Percentiles rank a stretch among this genome's conserved stretches.
These are phyloP conservation scores for Butyriboletus loyo DNA, from an alignment of 768 basidiomycete genomes.

Conservation along the genomic window DNA sequence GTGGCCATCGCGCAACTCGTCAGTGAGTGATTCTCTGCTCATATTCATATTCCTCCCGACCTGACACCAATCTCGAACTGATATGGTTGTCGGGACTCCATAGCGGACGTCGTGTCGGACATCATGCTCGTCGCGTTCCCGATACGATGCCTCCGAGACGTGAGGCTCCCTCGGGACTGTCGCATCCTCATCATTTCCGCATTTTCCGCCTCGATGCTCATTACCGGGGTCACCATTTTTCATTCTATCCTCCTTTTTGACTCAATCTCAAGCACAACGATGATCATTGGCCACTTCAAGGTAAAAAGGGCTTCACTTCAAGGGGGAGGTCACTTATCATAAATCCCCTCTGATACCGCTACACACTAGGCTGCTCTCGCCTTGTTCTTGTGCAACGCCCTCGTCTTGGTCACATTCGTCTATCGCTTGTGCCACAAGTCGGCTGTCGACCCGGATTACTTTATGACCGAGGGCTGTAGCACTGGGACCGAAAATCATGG, in stretches of 20 bases:
- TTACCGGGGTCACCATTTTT: conserved; percentile 17
- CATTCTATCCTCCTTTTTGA: conserved; percentile 23
- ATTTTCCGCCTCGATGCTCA: conserved; percentile 25
- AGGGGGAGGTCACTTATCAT: not conserved
- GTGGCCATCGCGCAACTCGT: conserved; percentile 24
- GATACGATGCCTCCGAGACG: conserved; percentile 12
- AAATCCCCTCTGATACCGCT: not conserved
- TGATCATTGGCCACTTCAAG: conserved; percentile 26
- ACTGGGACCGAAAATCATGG: not conserved
- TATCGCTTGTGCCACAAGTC: conserved; percentile 11
- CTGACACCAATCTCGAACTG: not conserved
- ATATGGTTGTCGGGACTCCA: not conserved
- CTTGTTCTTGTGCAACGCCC: conserved; percentile 21
- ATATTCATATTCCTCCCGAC: not conserved
- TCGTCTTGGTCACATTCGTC: conserved; percentile 17
- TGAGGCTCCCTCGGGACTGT: conserved; percentile 12
- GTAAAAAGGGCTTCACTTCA: conserved; percentile 2
- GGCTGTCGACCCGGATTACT: not conserved
- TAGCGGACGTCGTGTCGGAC: conserved; percentile 26
- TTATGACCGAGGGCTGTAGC: not conserved
- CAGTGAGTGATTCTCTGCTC: conserved; percentile 15
- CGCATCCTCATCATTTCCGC: conserved; percentile 21
- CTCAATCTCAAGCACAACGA: not conserved
- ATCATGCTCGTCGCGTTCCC: conserved; percentile 16
- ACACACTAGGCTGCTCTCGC: conserved; percentile 16